phyloP scores from a whole-genome alignment of 495 filamentous ascomycete genomes.

The Pyrenopolyporus hunteri region DNA sequence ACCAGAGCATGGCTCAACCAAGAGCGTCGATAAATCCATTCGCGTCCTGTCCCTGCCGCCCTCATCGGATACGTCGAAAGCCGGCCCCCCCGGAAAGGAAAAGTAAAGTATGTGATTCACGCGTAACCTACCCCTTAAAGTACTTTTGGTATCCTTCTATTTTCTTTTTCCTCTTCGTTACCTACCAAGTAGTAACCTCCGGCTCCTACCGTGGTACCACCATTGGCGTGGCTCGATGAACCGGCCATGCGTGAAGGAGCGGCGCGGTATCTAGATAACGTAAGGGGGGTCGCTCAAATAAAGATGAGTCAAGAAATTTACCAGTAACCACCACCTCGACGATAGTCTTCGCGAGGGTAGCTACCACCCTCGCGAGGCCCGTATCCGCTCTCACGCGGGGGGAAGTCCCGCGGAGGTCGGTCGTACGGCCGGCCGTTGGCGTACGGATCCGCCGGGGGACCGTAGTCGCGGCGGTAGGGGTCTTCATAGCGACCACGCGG shows the following conservation, averaged over 20 bases:
- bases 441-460: conserved; percentile 66
- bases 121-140: conserved; percentile 12
- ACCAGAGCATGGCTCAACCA: conserved; percentile 27
- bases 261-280: conserved; percentile 41
- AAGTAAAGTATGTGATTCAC: conserved; percentile 12
- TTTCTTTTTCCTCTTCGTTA: conserved; percentile 14
- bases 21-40: conserved; percentile 11
- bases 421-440: conserved; percentile 68
- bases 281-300: conserved; percentile 41
- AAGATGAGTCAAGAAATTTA: conserved; percentile 41
- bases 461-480: conserved; percentile 65
- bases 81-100: conserved; percentile 12
- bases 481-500: conserved; percentile 69
- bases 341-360: conserved; percentile 53
- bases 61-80: conserved; percentile 28
- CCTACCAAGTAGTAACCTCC: conserved; percentile 9
- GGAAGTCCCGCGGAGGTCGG: conserved; percentile 60
- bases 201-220: not conserved
- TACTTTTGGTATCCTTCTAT: not conserved
- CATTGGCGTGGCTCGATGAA: not conserved
- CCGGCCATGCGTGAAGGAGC: conserved; percentile 16
- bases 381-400: conserved; percentile 58
- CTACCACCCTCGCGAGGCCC: conserved; percentile 53
- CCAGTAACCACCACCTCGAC: conserved; percentile 50
- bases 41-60: conserved; percentile 12